phyloP scores from a whole-genome alignment of 225 moss, liverwort and hornwort species.

The Straminergon stramineum region DNA sequence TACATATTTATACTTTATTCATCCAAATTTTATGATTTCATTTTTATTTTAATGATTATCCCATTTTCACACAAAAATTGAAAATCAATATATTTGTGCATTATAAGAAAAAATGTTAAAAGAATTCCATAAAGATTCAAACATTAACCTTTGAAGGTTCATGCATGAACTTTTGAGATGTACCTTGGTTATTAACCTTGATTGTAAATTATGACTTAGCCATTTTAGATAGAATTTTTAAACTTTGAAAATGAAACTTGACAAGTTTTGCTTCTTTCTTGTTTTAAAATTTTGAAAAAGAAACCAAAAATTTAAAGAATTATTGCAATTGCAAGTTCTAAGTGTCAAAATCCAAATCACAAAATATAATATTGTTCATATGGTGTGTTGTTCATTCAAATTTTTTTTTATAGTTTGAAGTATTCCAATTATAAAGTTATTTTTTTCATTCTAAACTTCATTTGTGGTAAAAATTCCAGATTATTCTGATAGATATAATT shows the following conservation, averaged over 20 bases:
- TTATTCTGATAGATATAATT: background rate
- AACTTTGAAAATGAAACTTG: fast-evolving
- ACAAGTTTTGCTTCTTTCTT: background rate
- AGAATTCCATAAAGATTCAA: background rate
- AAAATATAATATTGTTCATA: background rate
- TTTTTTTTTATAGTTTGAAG: too few relatives aligned
- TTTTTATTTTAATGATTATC: background rate
- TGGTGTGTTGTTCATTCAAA: background rate
- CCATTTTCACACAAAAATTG: fast-evolving
- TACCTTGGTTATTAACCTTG: background rate
- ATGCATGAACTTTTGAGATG: fast-evolving
- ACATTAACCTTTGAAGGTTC: fast-evolving
- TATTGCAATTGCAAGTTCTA: background rate
- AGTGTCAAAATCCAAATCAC: background rate
- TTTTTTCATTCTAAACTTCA: background rate
- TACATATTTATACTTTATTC: too few relatives aligned
- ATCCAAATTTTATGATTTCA: background rate
- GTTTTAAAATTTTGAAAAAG: background rate
- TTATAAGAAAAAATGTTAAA: background rate
- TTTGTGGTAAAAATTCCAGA: fast-evolving
- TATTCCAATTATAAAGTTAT: background rate
- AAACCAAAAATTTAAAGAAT: too few relatives aligned
- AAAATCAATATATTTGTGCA: too few relatives aligned
- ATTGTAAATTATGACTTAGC: background rate
- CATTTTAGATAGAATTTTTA: too few relatives aligned